Conservation (phyloP, 345 rosid genomes). For the Ceriops decandra region DNA sequence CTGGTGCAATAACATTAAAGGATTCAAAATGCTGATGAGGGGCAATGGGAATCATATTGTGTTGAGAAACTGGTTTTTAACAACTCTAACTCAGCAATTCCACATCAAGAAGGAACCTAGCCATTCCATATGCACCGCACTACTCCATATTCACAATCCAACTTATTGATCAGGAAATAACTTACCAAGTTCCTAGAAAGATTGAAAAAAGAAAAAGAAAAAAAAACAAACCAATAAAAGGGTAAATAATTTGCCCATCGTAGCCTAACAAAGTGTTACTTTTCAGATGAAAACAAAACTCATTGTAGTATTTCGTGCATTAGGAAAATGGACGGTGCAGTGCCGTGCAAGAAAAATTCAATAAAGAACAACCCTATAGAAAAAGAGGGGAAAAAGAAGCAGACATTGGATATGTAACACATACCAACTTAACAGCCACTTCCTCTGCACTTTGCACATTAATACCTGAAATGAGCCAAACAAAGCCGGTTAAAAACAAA, state of each 20-base stretch:
- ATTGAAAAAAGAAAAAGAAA: too few species aligned
- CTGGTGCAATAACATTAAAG: not conserved
- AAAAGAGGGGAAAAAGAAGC: not conserved
- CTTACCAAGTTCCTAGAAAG: not conserved
- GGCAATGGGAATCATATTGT: not conserved
- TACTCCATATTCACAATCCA: not conserved
- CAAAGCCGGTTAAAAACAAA: not conserved
- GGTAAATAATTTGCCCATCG: not conserved
- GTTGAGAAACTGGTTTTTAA: too few species aligned
- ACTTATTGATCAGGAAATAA: not conserved
- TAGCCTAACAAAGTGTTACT: not conserved
- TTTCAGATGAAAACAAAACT: not conserved
- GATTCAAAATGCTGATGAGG: not conserved
- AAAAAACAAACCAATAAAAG: not conserved
- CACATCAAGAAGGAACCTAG: too few species aligned
- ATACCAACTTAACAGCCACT: constrained; percentile 79
- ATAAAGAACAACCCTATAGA: not conserved
- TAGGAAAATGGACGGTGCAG: not conserved
- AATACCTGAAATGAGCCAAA: constrained; percentile 39
- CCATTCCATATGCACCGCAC: not conserved
- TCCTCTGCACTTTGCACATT: constrained; percentile 75
- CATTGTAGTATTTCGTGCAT: not conserved
- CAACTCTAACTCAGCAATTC: too few species aligned
- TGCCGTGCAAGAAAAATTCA: not conserved
- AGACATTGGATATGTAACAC: constrained; percentile 3